A percentile compares a stretch with the other conserved stretches of the same genome.
These are phyloP conservation scores for Jasminum sambac DNA, from an alignment of 257 asterid species.

Conservation along the genomic window DNA sequence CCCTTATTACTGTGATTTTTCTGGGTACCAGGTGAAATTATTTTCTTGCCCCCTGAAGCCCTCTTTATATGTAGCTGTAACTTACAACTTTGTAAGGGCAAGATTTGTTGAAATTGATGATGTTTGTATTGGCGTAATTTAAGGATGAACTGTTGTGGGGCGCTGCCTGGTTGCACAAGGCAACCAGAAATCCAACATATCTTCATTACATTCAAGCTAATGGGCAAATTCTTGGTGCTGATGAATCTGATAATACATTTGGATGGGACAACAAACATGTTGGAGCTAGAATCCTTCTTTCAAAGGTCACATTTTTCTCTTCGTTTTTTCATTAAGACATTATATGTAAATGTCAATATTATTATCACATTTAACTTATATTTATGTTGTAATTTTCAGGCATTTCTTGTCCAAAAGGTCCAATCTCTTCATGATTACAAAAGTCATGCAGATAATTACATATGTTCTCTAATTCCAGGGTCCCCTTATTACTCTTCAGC, in stretches of 20 bases:
- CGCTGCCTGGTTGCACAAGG: slow-evolving; percentile 96
- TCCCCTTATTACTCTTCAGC: slow-evolving; percentile 58
- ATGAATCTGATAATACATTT: slow-evolving; percentile 78
- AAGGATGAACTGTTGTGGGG: slow-evolving; percentile 99
- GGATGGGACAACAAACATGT: slow-evolving; percentile 99
- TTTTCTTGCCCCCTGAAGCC: background rate
- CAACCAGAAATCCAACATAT: slow-evolving; percentile 70
- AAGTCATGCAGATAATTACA: slow-evolving; percentile 87
- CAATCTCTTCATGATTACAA: slow-evolving; percentile 89
- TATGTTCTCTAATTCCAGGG: slow-evolving; percentile 89
- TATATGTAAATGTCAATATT: too few species aligned
- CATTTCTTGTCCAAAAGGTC: slow-evolving; percentile 84
- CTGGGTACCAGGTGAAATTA: slow-evolving; percentile 77
- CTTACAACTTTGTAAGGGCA: too few species aligned
- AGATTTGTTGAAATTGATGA: background rate
- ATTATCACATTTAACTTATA: background rate
- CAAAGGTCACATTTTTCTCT: slow-evolving; percentile 52
- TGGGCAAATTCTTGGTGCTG: slow-evolving; percentile 92
- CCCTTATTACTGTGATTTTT: slow-evolving; percentile 88
- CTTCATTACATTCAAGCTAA: slow-evolving; percentile 81
- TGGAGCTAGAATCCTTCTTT: slow-evolving; percentile 91
- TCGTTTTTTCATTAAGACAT: background rate
- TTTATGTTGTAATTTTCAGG: slow-evolving; percentile 40
- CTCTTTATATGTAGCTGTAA: too few species aligned
- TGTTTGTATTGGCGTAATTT: background rate